A percentile compares a stretch with the other conserved stretches of the same genome.
Conservation (phyloP, 2,329 filamentous ascomycete genomes). For the Calonectria leucothoes region DNA sequence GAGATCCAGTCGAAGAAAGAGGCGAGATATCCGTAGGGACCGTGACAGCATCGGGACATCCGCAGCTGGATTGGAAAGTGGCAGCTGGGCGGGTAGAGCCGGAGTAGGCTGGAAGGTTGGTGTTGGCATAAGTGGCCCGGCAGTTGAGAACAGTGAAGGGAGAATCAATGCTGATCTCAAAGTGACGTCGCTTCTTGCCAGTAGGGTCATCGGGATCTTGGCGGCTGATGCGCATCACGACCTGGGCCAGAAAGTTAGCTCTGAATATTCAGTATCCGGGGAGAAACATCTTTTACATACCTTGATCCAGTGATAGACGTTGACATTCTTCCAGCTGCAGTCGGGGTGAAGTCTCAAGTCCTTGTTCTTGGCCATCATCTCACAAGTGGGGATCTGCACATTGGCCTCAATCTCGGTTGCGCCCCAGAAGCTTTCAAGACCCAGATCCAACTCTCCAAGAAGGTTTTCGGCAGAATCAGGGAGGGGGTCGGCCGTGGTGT, state of each 20-base stretch:
- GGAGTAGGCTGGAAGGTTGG: slow-evolving; percentile 82
- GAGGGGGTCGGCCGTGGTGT: slow-evolving; percentile 53
- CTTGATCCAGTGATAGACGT: slow-evolving; percentile 97
- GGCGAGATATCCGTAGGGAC: slow-evolving; percentile 73
- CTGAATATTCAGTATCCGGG: not conserved
- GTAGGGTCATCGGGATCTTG: slow-evolving; percentile 81
- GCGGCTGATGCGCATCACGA: slow-evolving; percentile 92
- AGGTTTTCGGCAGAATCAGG: slow-evolving; percentile 74
- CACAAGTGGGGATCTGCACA: slow-evolving; percentile 90
- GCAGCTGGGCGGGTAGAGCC: slow-evolving; percentile 62
- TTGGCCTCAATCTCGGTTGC: slow-evolving; percentile 96
- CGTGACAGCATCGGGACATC: slow-evolving; percentile 66
- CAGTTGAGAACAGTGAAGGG: slow-evolving; percentile 94
- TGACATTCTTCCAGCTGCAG: slow-evolving; percentile 93
- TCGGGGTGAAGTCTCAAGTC: slow-evolving; percentile 80
- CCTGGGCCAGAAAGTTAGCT: slow-evolving; percentile 59
- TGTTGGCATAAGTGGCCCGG: slow-evolving; percentile 92
- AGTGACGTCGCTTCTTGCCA: slow-evolving; percentile 82
- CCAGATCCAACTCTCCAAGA: slow-evolving; percentile 81
- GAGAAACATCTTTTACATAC: slow-evolving; percentile 58
- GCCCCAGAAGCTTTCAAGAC: slow-evolving; percentile 79
- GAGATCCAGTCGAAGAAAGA: slow-evolving; percentile 68
- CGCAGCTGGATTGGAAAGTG: slow-evolving; percentile 58
- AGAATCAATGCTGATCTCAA: slow-evolving; percentile 96
- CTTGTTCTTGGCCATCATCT: slow-evolving; percentile 82